Evolutionary conservation across 2,329 filamentous ascomycete species (phyloP).

Genomic region (Immersiporthe knoxdaviesiana): DNA sequence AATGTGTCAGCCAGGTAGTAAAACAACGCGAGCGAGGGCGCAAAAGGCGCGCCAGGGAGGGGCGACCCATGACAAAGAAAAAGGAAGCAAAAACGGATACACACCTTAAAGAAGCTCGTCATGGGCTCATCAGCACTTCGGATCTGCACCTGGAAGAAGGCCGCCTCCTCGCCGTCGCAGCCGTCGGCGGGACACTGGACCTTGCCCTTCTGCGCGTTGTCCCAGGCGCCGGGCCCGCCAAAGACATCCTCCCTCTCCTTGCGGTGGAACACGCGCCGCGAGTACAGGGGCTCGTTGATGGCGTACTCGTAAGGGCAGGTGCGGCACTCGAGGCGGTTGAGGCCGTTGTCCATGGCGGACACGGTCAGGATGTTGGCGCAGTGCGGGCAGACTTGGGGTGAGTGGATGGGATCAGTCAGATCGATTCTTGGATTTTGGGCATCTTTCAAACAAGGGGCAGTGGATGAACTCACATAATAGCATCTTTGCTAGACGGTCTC

Average conservation of each 20-base stretch:
- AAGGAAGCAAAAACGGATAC: slow-evolving; percentile 25
- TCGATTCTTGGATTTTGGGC: slow-evolving; percentile 1
- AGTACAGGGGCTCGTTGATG: slow-evolving; percentile 77
- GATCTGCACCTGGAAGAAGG: slow-evolving; percentile 97
- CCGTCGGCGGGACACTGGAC: slow-evolving; percentile 81
- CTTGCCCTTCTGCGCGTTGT: slow-evolving; percentile 83
- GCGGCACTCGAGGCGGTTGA: slow-evolving; percentile 90
- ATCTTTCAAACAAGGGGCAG: neutral
- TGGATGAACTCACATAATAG: slow-evolving; percentile 61
- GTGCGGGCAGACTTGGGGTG: slow-evolving; percentile 70
- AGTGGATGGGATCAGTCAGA: slow-evolving; percentile 22
- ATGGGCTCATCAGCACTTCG: slow-evolving; percentile 97
- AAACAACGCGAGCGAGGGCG: too few species aligned
- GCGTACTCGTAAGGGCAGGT: slow-evolving; percentile 92
- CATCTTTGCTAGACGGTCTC: slow-evolving; percentile 50
- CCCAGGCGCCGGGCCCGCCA: slow-evolving; percentile 85
- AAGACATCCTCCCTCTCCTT: slow-evolving; percentile 90
- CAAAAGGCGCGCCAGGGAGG: too few species aligned
- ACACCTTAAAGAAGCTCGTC: slow-evolving; percentile 91
- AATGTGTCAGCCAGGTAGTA: slow-evolving; percentile 30
- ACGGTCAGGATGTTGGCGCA: slow-evolving; percentile 86
- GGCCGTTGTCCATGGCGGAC: slow-evolving; percentile 57
- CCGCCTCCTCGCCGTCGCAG: slow-evolving; percentile 83
- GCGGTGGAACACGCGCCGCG: slow-evolving; percentile 80
- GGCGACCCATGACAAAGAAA: too few species aligned